Conservation (phyloP, 805 yeast species). For the Alloascoidea africana region DNA sequence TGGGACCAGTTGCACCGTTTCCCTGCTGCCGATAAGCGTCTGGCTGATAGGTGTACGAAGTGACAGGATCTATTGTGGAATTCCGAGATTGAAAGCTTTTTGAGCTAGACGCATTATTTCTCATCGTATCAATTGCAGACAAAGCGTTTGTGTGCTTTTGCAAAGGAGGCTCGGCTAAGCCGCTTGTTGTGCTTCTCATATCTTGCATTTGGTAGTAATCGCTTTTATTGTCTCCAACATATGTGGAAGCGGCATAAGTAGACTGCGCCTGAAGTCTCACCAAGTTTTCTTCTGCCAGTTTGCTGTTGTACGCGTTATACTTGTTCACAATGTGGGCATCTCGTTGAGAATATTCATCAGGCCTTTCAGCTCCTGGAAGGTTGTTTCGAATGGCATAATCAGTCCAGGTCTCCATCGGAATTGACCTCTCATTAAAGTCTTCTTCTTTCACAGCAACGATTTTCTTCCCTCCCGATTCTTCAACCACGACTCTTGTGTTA, state of each 20-base stretch:
- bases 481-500: conserved; percentile 41
- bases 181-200: not conserved
- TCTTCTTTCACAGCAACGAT: conserved; percentile 20
- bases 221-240: not conserved
- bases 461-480: conserved; percentile 36
- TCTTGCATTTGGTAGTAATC: conserved; percentile 1
- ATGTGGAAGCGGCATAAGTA: not conserved
- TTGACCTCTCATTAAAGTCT: conserved; percentile 18
- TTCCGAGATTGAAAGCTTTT: not conserved
- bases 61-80: not conserved
- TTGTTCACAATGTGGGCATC: not conserved
- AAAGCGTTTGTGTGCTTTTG: too few species aligned
- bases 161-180: not conserved
- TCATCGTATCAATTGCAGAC: not conserved
- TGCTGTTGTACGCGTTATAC: conserved; percentile 1
- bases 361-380: conserved; percentile 16
- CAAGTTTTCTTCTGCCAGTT: not conserved
- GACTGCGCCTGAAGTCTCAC: not conserved
- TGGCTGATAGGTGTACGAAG: too few species aligned
- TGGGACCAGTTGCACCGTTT: too few species aligned
- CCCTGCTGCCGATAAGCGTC: not conserved
- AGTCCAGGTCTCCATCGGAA: conserved; percentile 23
- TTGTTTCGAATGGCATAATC: conserved; percentile 20
- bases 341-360: not conserved
- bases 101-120: not conserved